These are phyloP conservation scores for Torulaspora microellipsoides DNA, from an alignment of 805 yeast species.

Conservation along the genomic window DNA sequence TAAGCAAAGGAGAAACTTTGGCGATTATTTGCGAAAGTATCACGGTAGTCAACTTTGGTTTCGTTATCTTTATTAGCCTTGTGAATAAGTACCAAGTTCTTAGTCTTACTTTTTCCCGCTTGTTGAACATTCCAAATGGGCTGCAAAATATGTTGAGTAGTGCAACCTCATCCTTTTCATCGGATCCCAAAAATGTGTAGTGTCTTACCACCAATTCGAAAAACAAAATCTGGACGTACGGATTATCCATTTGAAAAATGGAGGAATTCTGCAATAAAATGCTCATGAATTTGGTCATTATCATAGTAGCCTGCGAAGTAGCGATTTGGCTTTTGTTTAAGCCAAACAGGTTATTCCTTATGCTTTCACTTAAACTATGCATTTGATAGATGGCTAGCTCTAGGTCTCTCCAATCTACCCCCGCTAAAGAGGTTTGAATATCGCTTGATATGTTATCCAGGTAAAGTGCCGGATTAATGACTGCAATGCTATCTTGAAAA, in stretches of 20 bases:
- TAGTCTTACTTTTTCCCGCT: constrained; percentile 64
- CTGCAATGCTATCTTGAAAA: constrained; percentile 78
- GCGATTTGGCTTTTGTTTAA: constrained; percentile 61
- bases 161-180: constrained; percentile 47
- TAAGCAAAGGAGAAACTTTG: constrained; percentile 56
- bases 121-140: constrained; percentile 75
- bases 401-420: constrained; percentile 66
- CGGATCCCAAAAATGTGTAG: constrained; percentile 46
- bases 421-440: constrained; percentile 40
- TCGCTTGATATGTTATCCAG: constrained; percentile 56
- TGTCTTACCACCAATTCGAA: constrained; percentile 85
- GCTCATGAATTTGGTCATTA: constrained; percentile 35
- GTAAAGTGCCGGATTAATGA: constrained; percentile 56
- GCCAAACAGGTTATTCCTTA: constrained; percentile 72
- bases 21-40: constrained; percentile 55
- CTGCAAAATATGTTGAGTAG: constrained; percentile 76
- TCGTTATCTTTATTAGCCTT: constrained; percentile 73
- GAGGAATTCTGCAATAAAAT: constrained; percentile 31
- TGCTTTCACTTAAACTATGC: constrained; percentile 69
- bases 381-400: constrained; percentile 87
- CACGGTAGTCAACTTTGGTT: constrained; percentile 52
- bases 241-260: constrained; percentile 55
- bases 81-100: constrained; percentile 90
- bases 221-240: constrained; percentile 73
- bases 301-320: constrained; percentile 58